Evolutionary conservation across 805 yeast species (phyloP).

Genomic region (Starmerella apicola): DNA sequence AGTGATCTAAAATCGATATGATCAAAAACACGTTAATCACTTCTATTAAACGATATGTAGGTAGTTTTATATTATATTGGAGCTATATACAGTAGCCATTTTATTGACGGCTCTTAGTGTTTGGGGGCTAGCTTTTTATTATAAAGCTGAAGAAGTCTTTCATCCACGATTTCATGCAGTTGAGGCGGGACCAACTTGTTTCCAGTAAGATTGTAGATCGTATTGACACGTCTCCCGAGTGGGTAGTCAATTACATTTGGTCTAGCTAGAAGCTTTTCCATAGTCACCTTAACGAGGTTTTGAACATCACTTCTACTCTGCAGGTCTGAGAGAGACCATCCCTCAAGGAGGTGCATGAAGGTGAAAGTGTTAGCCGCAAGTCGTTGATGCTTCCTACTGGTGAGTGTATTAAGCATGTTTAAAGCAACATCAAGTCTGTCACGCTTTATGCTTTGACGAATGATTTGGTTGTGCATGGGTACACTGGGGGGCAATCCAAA

Average conservation of each 20-base stretch:
- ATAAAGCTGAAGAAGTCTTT: slow-evolving; percentile 4
- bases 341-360: slow-evolving; percentile 21
- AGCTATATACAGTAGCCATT: too few species aligned
- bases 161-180: slow-evolving; percentile 1
- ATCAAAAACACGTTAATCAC: too few species aligned
- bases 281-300: slow-evolving; percentile 5
- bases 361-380: slow-evolving; percentile 23
- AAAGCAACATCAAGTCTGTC: slow-evolving; percentile 18
- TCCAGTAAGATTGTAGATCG: slow-evolving; percentile 4
- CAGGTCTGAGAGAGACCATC: slow-evolving; percentile 6
- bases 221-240: slow-evolving; percentile 11
- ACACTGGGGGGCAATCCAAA: slow-evolving; percentile 22
- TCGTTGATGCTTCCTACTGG: slow-evolving; percentile 10
- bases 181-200: slow-evolving; percentile 7
- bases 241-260: slow-evolving; percentile 14
- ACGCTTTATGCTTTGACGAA: slow-evolving; percentile 20
- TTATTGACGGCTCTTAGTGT: too few species aligned
- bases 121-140: slow-evolving; percentile 5
- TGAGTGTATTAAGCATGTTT: slow-evolving; percentile 15
- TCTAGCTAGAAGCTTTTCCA: slow-evolving; percentile 4
- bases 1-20: too few species aligned
- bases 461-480: slow-evolving; percentile 26
- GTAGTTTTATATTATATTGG: too few species aligned
- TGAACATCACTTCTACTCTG: slow-evolving; percentile 2
- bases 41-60: too few species aligned